Evolutionary conservation across 805 yeast species (phyloP).

Genomic region (Ogataea corticis): DNA sequence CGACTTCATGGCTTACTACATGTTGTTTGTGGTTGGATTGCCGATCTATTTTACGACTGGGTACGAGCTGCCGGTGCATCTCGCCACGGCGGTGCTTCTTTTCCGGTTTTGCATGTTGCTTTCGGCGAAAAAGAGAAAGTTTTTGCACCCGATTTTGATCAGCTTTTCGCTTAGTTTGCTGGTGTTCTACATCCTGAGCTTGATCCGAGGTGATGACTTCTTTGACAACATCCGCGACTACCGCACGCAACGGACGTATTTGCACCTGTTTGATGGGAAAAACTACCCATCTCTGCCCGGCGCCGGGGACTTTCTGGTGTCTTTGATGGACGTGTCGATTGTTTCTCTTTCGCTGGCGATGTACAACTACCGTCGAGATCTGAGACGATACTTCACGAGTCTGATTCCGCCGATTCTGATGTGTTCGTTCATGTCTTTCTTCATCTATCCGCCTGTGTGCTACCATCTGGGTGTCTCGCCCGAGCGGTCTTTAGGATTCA

Average conservation of each 20-base stretch:
- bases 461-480: constrained; percentile 63
- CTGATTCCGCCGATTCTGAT: constrained; percentile 60
- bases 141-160: constrained; percentile 70
- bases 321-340: constrained; percentile 75
- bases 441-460: constrained; percentile 70
- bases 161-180: constrained; percentile 66
- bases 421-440: constrained; percentile 57
- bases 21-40: constrained; percentile 53
- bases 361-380: constrained; percentile 70
- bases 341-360: constrained; percentile 76
- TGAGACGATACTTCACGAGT: constrained; percentile 56
- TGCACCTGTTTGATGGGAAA: constrained; percentile 51
- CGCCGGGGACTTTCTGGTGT: constrained; percentile 72
- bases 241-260: constrained; percentile 69
- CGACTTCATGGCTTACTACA: constrained; percentile 54
- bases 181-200: constrained; percentile 58
- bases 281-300: constrained; percentile 59
- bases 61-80: constrained; percentile 61
- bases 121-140: constrained; percentile 49
- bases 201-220: constrained; percentile 54
- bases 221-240: constrained; percentile 52
- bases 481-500: constrained; percentile 65
- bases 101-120: constrained; percentile 48
- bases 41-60: constrained; percentile 61
- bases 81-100: constrained; percentile 57